A percentile compares a stretch with the other conserved stretches of the same genome.
phyloP scores from a whole-genome alignment of 1,284 basidiomycete genomes.

The Ustilago hordei region DNA sequence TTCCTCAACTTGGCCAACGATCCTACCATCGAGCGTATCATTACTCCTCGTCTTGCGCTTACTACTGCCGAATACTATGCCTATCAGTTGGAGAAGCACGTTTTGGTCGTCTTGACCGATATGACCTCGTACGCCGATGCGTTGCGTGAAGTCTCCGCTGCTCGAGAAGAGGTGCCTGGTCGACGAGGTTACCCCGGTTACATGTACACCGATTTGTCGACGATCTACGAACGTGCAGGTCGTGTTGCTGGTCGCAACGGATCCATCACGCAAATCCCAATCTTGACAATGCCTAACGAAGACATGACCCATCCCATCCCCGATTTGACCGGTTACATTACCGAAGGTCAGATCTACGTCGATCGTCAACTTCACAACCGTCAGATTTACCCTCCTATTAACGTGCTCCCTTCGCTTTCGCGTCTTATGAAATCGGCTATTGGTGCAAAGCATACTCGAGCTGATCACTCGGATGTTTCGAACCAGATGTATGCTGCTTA shows the following conservation, averaged over 20 bases:
- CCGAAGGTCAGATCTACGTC: conserved; percentile 97
- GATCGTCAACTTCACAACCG: conserved; percentile 89
- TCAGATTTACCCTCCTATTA: conserved; percentile 99
- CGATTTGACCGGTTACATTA: conserved; percentile 98
- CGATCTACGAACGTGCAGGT: conserved; percentile 98
- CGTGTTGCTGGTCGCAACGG: conserved; percentile 98
- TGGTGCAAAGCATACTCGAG: conserved; percentile 95
- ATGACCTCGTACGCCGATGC: conserved; percentile 99
- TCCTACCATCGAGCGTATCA: conserved; percentile 99
- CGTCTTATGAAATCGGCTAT: conserved; percentile 99
- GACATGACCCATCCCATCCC: conserved; percentile 99
- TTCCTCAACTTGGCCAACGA: conserved; percentile 99
- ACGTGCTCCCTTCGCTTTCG: conserved; percentile 97
- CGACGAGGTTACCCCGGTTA: conserved; percentile 98
- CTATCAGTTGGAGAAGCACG: conserved; percentile 99
- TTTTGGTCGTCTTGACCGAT: conserved; percentile 97
- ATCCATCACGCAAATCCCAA: conserved; percentile 99
- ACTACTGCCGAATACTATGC: conserved; percentile 99
- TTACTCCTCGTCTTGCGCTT: conserved; percentile 95
- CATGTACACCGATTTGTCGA: conserved; percentile 79
- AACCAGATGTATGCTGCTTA: conserved; percentile 69
- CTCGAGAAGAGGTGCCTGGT: conserved; percentile 98
- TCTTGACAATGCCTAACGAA: conserved; percentile 99
- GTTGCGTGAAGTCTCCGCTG: conserved; percentile 91
- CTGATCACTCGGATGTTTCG: conserved; percentile 98